A percentile compares a stretch with the other conserved stretches of the same genome.
Conservation (phyloP, 2,329 filamentous ascomycete species). For the Epichloe aotearoae region DNA sequence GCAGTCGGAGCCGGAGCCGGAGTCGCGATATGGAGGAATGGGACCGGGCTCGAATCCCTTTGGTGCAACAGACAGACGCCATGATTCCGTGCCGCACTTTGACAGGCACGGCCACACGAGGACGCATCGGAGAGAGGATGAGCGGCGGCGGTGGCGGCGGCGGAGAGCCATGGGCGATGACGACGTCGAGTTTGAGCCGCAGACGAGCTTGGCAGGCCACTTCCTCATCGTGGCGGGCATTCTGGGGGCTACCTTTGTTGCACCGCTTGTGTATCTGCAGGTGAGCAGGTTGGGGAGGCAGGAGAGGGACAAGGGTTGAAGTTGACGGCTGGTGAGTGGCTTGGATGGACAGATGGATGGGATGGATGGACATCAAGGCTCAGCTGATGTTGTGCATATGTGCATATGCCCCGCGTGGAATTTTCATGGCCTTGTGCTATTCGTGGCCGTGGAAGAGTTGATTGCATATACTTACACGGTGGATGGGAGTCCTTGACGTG, state of each 20-base stretch:
- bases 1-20: too few relatives aligned
- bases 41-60: slow-evolving; percentile 42
- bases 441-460: too few relatives aligned
- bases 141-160: slow-evolving; percentile 20
- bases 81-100: slow-evolving; percentile 57
- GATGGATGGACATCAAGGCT: neutral
- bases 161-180: slow-evolving; percentile 26
- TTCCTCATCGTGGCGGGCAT: slow-evolving; percentile 39
- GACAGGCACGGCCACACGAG: slow-evolving; percentile 58
- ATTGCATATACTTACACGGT: too few relatives aligned
- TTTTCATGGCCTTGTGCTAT: too few relatives aligned
- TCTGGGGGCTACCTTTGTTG: slow-evolving; percentile 31
- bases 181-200: slow-evolving; percentile 25
- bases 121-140: slow-evolving; percentile 56
- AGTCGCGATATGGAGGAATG: slow-evolving; percentile 33
- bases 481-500: too few relatives aligned
- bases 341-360: neutral
- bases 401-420: too few relatives aligned
- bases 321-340: neutral
- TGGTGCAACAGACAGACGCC: slow-evolving; percentile 24
- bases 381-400: too few relatives aligned
- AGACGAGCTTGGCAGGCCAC: slow-evolving; percentile 28
- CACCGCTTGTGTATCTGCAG: slow-evolving; percentile 29
- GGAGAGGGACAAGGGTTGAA: slow-evolving; percentile 12
- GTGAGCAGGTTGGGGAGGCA: slow-evolving; percentile 21